Evolutionary conservation across 2,329 filamentous ascomycete genomes (phyloP).

Genomic region (Claviceps purpurea): DNA sequence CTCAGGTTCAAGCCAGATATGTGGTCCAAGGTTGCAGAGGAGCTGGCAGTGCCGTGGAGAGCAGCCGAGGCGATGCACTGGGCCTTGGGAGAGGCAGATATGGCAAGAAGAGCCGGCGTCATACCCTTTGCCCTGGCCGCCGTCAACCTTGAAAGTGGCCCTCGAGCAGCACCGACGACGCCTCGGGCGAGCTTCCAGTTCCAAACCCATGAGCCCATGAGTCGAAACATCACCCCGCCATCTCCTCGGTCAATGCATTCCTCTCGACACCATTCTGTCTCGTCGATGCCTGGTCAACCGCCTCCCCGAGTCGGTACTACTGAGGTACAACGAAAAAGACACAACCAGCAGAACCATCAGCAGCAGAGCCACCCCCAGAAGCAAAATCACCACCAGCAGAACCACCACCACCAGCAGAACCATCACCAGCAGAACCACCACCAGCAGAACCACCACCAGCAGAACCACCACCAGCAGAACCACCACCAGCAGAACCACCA

Average conservation of each 20-base stretch:
- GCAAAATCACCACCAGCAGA: constrained; percentile 14
- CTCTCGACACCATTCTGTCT: constrained; percentile 20
- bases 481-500: neutral
- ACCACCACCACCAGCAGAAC: neutral
- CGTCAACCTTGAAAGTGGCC: constrained; percentile 32
- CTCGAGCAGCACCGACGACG: constrained; percentile 26
- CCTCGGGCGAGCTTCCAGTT: constrained; percentile 27
- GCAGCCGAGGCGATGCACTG: constrained; percentile 97
- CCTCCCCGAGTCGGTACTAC: constrained; percentile 11
- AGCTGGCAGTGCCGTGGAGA: constrained; percentile 90
- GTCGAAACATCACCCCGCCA: constrained; percentile 28
- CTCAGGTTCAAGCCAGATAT: constrained; percentile 94
- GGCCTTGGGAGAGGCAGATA: constrained; percentile 86
- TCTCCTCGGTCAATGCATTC: constrained; percentile 28
- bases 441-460: constrained; percentile 16
- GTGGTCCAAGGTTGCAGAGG: constrained; percentile 92
- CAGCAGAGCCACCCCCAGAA: constrained; percentile 4
- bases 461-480: neutral
- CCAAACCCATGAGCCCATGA: constrained; percentile 32
- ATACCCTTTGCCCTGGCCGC: constrained; percentile 65
- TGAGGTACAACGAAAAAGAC: constrained; percentile 9
- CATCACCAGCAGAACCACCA: constrained; percentile 9
- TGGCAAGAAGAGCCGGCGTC: constrained; percentile 83
- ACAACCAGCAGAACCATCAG: neutral
- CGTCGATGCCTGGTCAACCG: constrained; percentile 21